Conservation (phyloP, 164 flowering plant species). For the Magnolia officinalis region DNA sequence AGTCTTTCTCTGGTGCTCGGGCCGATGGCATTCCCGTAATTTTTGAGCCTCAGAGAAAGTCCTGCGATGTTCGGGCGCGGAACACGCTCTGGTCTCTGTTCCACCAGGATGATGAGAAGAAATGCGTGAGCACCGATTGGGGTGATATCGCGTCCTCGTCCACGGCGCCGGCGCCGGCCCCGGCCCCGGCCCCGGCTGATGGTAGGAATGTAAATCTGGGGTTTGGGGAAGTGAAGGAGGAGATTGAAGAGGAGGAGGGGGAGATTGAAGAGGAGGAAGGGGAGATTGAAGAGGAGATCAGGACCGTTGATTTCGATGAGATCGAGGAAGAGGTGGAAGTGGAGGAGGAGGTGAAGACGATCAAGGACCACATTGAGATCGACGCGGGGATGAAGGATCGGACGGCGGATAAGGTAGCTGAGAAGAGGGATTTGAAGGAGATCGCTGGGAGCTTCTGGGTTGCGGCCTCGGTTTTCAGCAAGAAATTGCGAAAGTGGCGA, state of each 20-base stretch:
- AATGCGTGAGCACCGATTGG: conserved; percentile 14
- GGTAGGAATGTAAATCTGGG: neutral
- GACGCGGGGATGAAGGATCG: conserved; percentile 54
- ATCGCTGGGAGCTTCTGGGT: conserved; percentile 67
- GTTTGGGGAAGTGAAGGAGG: conserved; percentile 10
- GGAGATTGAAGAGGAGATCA: neutral
- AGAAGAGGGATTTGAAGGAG: conserved; percentile 53
- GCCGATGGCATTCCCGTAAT: conserved; percentile 54
- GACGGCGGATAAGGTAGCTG: conserved; percentile 7
- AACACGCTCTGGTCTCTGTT: conserved; percentile 59
- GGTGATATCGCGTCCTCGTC: conserved; percentile 23
- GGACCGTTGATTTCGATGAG: neutral
- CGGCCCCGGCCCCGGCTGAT: neutral
- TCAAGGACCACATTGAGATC: conserved; percentile 87
- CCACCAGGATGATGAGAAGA: conserved; percentile 46
- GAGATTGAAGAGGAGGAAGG: conserved; percentile 23
- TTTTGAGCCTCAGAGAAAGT: conserved; percentile 73
- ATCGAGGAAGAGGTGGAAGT: conserved; percentile 14
- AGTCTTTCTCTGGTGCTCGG: conserved; percentile 64
- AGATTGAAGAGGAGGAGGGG: conserved; percentile 18
- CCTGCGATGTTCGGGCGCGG: conserved; percentile 79
- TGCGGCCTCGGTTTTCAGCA: conserved; percentile 82
- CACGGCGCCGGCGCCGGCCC: neutral
- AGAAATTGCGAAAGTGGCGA: conserved; percentile 83
- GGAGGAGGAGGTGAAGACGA: conserved; percentile 59